phyloP scores from a whole-genome alignment of 1,139 yeast species.

The Saccharomyces pastorianus region DNA sequence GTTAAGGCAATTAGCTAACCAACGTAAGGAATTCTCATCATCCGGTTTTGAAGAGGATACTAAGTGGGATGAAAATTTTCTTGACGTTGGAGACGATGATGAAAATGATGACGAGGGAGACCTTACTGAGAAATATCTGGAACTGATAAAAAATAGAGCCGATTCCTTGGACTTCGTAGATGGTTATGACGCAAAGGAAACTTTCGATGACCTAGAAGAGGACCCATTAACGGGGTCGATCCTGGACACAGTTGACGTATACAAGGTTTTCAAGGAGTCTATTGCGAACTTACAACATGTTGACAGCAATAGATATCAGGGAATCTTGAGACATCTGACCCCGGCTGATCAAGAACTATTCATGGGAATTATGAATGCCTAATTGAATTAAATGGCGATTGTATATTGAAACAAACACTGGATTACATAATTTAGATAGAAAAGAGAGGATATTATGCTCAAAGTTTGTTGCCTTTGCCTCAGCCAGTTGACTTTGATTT shows the following conservation, averaged over 20 bases:
- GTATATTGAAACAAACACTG: not conserved
- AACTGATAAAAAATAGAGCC: constrained; percentile 40
- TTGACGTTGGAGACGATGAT: constrained; percentile 34
- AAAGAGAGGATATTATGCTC: not conserved
- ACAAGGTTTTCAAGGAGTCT: constrained; percentile 41
- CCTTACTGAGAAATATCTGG: constrained; percentile 30
- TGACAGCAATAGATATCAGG: constrained; percentile 33
- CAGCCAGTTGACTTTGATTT: not conserved
- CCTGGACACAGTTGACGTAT: constrained; percentile 64
- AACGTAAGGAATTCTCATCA: constrained; percentile 44
- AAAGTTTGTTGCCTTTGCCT: not conserved
- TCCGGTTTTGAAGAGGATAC: constrained; percentile 34
- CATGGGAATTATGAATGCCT: constrained; percentile 23
- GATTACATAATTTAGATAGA: not conserved
- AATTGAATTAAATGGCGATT: not conserved
- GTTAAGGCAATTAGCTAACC: constrained; percentile 53
- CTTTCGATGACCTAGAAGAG: constrained; percentile 57
- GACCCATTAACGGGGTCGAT: constrained; percentile 78
- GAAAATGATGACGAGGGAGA: constrained; percentile 38
- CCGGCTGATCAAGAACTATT: constrained; percentile 33
- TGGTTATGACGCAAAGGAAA: constrained; percentile 34
- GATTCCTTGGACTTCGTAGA: constrained; percentile 34
- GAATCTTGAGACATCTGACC: constrained; percentile 29
- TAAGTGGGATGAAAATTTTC: constrained; percentile 27
- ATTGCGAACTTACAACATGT: constrained; percentile 26